A percentile compares a stretch with the other conserved stretches of the same genome.
These are phyloP conservation scores for Rhamnella rubrinervis DNA, from an alignment of 331 rosid species.

Conservation along the genomic window DNA sequence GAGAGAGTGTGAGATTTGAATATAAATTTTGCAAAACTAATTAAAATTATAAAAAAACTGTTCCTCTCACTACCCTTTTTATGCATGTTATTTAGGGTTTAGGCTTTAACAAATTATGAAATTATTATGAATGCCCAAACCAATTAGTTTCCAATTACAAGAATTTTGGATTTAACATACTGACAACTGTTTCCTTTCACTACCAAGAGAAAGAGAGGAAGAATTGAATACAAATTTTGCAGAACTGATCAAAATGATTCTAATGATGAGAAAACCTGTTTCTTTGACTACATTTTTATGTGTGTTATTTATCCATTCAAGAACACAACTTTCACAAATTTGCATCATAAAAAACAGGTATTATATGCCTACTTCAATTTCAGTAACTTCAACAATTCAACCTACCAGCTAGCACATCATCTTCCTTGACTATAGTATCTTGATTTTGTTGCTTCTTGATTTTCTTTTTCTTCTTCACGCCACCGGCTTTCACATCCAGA, in stretches of 20 bases:
- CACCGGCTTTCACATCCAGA: conserved; percentile 83
- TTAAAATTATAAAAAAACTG: not conserved
- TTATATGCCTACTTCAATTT: too few relatives aligned
- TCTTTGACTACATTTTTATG: too few relatives aligned
- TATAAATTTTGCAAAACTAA: too few relatives aligned
- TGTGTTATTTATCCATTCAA: too few relatives aligned
- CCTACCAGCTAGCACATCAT: conserved; percentile 57
- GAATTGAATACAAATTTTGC: too few relatives aligned
- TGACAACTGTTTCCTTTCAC: too few relatives aligned
- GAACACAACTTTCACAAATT: not conserved
- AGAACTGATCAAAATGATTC: too few relatives aligned
- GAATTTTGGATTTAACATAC: too few relatives aligned
- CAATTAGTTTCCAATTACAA: too few relatives aligned
- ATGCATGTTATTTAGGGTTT: not conserved
- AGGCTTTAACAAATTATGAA: not conserved
- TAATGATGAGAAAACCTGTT: not conserved
- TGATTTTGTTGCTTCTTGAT: conserved; percentile 56
- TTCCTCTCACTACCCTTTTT: not conserved
- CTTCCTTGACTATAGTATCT: conserved; percentile 34
- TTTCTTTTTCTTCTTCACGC: conserved; percentile 90
- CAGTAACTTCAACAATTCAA: not conserved
- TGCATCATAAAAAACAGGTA: not conserved
- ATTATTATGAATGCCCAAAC: not conserved
- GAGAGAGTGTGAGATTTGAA: too few relatives aligned
- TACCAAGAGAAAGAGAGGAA: not conserved